phyloP scores from a whole-genome alignment of 2,329 filamentous ascomycete genomes.

The Fusarium tupiense region DNA sequence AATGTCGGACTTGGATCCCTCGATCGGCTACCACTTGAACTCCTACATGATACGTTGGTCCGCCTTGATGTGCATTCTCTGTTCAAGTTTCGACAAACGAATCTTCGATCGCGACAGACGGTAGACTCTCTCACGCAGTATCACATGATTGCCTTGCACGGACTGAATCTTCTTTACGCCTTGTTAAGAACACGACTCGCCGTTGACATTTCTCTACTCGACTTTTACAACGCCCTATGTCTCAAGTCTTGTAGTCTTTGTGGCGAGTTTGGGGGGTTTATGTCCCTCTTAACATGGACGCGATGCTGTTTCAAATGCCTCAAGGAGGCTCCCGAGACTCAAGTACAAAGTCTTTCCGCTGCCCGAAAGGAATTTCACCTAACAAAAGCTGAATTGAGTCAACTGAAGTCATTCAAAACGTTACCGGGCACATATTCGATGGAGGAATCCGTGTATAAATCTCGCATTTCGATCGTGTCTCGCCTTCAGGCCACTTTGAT shows the following conservation, averaged over 20 bases:
- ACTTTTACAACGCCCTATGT: constrained; percentile 43
- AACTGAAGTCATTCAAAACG: not conserved
- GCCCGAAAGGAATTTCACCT: not conserved
- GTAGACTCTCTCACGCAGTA: constrained; percentile 45
- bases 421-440: not conserved
- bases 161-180: constrained; percentile 47
- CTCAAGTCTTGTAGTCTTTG: constrained; percentile 44
- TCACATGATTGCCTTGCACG: constrained; percentile 37
- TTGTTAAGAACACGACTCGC: constrained; percentile 46
- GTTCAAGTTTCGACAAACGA: constrained; percentile 46
- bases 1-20: not conserved
- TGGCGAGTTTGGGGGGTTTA: constrained; percentile 38
- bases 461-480: not conserved
- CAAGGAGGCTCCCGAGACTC: not conserved
- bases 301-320: constrained; percentile 47
- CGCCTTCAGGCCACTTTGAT: not conserved
- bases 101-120: constrained; percentile 38
- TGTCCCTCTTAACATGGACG: constrained; percentile 42
- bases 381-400: not conserved
- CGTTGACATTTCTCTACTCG: constrained; percentile 34
- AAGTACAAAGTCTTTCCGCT: not conserved
- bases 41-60: constrained; percentile 36
- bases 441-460: not conserved
- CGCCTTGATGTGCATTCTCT: constrained; percentile 46
- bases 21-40: not conserved